Percentiles rank a stretch among this genome's conserved stretches.
phyloP scores from a whole-genome alignment of 2,329 filamentous ascomycete species.

The Exutisphaerella laricina region DNA sequence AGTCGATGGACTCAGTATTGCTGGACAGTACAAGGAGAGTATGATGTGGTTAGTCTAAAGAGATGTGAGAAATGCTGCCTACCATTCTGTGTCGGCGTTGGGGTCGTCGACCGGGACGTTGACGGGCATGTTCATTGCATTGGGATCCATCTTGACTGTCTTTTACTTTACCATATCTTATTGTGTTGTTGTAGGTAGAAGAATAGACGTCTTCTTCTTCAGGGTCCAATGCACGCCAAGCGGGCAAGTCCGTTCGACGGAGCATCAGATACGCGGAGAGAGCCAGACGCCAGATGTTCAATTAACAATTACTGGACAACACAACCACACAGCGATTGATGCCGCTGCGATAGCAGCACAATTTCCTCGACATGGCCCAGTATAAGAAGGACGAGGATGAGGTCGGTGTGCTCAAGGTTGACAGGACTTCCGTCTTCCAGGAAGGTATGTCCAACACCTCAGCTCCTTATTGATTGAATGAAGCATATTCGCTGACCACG shows the following conservation, averaged over 20 bases:
- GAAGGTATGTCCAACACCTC: slow-evolving; percentile 62
- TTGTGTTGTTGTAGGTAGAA: neutral
- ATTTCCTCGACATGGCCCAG: slow-evolving; percentile 66
- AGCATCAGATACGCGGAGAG: slow-evolving; percentile 3
- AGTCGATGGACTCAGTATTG: slow-evolving; percentile 18
- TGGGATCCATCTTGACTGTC: slow-evolving; percentile 16
- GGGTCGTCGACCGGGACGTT: slow-evolving; percentile 89
- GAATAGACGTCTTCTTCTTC: neutral
- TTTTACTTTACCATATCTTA: too few species aligned
- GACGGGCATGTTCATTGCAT: slow-evolving; percentile 45
- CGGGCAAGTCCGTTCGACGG: neutral
- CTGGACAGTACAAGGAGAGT: slow-evolving; percentile 2
- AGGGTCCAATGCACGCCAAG: neutral
- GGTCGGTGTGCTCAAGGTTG: slow-evolving; percentile 88
- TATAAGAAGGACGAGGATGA: slow-evolving; percentile 99
- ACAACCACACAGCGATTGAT: slow-evolving; percentile 8
- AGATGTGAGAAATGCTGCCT: slow-evolving; percentile 14
- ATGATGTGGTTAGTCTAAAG: slow-evolving; percentile 3
- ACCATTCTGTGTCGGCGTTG: slow-evolving; percentile 98
- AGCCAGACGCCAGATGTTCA: too few species aligned
- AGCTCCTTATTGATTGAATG: slow-evolving; percentile 1
- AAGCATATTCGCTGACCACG: slow-evolving; percentile 13
- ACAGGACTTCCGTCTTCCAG: slow-evolving; percentile 96
- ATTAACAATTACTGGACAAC: neutral
- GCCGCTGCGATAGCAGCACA: slow-evolving; percentile 19